These are phyloP conservation scores for Elaeis guineensis DNA, from an alignment of 176 grass and related monocot species.

Conservation along the genomic window DNA sequence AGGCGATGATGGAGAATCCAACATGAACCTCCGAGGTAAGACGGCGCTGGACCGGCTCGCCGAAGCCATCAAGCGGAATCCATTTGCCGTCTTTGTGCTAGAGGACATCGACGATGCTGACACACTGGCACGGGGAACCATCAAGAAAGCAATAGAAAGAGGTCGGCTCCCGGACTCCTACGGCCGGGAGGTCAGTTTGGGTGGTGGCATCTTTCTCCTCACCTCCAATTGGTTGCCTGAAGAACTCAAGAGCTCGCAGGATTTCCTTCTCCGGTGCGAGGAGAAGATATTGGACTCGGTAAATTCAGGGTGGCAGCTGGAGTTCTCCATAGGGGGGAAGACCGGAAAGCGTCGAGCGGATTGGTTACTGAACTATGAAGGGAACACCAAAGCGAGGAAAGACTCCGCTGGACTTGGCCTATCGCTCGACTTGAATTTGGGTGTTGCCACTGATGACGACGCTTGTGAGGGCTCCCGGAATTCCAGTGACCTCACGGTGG, in stretches of 20 bases:
- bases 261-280: background rate
- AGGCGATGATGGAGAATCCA: slow-evolving; percentile 21
- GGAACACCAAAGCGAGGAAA: slow-evolving; percentile 25
- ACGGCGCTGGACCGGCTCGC: slow-evolving; percentile 47
- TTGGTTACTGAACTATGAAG: slow-evolving; percentile 9
- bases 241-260: slow-evolving; percentile 11
- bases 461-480: slow-evolving; percentile 44
- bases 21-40: slow-evolving; percentile 22
- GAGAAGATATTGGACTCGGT: slow-evolving; percentile 5
- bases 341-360: slow-evolving; percentile 32
- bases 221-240: slow-evolving; percentile 24
- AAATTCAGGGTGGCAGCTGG: slow-evolving; percentile 31
- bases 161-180: slow-evolving; percentile 52
- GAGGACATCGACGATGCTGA: slow-evolving; percentile 57
- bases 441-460: slow-evolving; percentile 27
- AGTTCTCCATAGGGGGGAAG: slow-evolving; percentile 21
- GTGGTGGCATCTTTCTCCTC: slow-evolving; percentile 48
- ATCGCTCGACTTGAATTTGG: slow-evolving; percentile 38
- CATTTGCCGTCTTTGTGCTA: slow-evolving; percentile 58
- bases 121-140: slow-evolving; percentile 19
- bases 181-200: slow-evolving; percentile 50
- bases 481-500: slow-evolving; percentile 77
- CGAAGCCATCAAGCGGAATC: slow-evolving; percentile 44
- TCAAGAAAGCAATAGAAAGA: slow-evolving; percentile 40
- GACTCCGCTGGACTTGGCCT: slow-evolving; percentile 27